These are phyloP conservation scores for Xylona heveae DNA, from an alignment of 495 filamentous ascomycete species.

Conservation along the genomic window DNA sequence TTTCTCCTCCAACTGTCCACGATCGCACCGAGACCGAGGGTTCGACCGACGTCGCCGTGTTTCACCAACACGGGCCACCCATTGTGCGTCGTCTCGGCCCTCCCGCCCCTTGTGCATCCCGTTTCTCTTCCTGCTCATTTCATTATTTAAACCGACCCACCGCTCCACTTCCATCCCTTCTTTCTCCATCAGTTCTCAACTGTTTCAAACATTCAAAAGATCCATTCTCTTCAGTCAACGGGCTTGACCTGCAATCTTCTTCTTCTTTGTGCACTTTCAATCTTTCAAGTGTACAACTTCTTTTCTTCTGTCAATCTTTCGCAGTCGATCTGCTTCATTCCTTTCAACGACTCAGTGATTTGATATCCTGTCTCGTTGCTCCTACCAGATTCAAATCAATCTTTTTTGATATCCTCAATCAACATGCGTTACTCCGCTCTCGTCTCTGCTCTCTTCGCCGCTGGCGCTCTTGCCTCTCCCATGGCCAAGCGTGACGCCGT, in stretches of 20 bases:
- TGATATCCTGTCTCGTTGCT: slow-evolving; percentile 2
- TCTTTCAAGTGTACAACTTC: slow-evolving; percentile 2
- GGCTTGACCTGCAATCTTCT: neutral
- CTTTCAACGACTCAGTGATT: neutral
- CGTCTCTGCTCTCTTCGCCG: slow-evolving; percentile 37
- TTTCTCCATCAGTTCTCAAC: slow-evolving; percentile 1
- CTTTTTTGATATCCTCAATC: slow-evolving; percentile 5
- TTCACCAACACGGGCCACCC: too few relatives aligned
- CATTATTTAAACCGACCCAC: too few relatives aligned
- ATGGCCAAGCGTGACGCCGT: slow-evolving; percentile 29
- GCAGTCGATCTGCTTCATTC: slow-evolving; percentile 1
- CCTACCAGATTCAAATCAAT: neutral
- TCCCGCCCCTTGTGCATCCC: too few relatives aligned
- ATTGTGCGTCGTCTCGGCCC: too few relatives aligned
- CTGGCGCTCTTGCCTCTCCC: slow-evolving; percentile 37
- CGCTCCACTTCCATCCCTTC: neutral
- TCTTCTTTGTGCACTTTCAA: slow-evolving; percentile 1
- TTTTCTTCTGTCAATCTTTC: slow-evolving; percentile 1
- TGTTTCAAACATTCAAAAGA: slow-evolving; percentile 4
- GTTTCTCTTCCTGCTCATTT: too few relatives aligned
- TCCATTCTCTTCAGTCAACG: slow-evolving; percentile 3
- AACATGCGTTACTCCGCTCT: slow-evolving; percentile 52
- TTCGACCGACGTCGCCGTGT: too few relatives aligned
- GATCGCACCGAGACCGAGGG: too few relatives aligned
- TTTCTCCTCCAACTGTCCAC: too few relatives aligned